These are phyloP conservation scores for Phylloporus rhodoxanthus DNA, from an alignment of 768 basidiomycete genomes.

Conservation along the genomic window DNA sequence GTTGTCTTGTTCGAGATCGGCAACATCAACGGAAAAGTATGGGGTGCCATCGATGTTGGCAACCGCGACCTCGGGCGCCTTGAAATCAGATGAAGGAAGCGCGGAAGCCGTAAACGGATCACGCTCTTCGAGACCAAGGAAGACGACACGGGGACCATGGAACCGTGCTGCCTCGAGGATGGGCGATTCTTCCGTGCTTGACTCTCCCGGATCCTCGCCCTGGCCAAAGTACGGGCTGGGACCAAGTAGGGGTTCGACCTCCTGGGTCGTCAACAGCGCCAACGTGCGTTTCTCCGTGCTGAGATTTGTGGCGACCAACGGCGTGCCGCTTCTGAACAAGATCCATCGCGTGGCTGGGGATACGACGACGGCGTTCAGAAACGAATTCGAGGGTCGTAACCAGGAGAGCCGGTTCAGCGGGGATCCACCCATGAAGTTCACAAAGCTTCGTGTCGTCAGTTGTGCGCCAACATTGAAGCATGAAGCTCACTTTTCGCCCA, in stretches of 20 bases:
- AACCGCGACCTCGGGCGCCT: constrained; percentile 46
- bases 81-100: constrained; percentile 62
- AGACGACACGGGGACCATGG: constrained; percentile 57
- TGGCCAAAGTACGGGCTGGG: constrained; percentile 68
- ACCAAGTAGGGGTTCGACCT: constrained; percentile 63
- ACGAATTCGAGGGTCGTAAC: constrained; percentile 66
- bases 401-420: constrained; percentile 79
- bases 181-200: constrained; percentile 20
- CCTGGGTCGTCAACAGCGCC: constrained; percentile 53
- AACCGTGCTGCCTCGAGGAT: constrained; percentile 54
- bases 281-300: constrained; percentile 35
- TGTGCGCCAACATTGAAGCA: neutral
- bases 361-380: constrained; percentile 65
- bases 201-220: constrained; percentile 41
- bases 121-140: constrained; percentile 72
- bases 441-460: constrained; percentile 30
- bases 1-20: constrained; percentile 40
- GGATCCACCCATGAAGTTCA: constrained; percentile 55
- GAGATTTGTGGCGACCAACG: constrained; percentile 44
- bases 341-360: constrained; percentile 68
- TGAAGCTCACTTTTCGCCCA: constrained; percentile 29
- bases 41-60: constrained; percentile 71
- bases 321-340: constrained; percentile 67
- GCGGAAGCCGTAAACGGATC: constrained; percentile 40
- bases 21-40: constrained; percentile 79